Evolutionary conservation across 2,329 filamentous ascomycete species (phyloP), one percentile per base, ranked within the genome.

Genomic region (Onygena corvina): DNA sequence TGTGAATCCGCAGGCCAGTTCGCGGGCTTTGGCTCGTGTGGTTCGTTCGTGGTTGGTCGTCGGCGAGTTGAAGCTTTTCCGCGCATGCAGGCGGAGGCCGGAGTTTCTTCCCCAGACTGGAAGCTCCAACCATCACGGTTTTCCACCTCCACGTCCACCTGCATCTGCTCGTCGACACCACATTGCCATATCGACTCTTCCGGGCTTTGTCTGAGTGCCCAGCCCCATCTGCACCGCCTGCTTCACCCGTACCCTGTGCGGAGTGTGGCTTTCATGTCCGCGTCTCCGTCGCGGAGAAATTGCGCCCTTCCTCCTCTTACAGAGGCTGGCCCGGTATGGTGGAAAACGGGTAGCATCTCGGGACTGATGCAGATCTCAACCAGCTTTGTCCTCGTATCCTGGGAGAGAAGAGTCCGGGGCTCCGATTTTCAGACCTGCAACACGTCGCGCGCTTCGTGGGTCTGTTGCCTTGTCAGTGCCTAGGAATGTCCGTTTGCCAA

Each of bases 51-150:
- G n/a, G n/a, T n/a, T n/a, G n/a, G n/a, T n/a, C n/a, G n/a, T n/a
- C n/a, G n/a, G n/a, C 25, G 21, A n/a, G 36, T 21, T 40, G 36
- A 2, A 9, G 18, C 8, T 23, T n/a, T 25, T 23, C 9, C 1
- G 7, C 20, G 18, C 36, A 18, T 6, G 25, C 21, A 40, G 36
- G 36, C 4, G 36, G 25, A 40, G 14, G 16, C 18, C 36, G 36
- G 30, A 33, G 30, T 33, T 23, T 21, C 20, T 40, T 40, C 36
- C 36, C 36, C 20, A 40, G 35, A 40, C 36, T 5, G 36, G 36
- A 40, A 40, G 36, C 36, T 40, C 36, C 36, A 40, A 21, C 36
- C 36, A 40, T 21, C 36, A 18, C 36, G 11, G n/a, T 36, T 20
- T 36, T 36, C 11, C 21, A 18, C 34, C n/a, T n/a, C n/a, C n/a